These are phyloP conservation scores for Nicotiana rustica DNA, from an alignment of 305 asterid species.

Conservation along the genomic window DNA sequence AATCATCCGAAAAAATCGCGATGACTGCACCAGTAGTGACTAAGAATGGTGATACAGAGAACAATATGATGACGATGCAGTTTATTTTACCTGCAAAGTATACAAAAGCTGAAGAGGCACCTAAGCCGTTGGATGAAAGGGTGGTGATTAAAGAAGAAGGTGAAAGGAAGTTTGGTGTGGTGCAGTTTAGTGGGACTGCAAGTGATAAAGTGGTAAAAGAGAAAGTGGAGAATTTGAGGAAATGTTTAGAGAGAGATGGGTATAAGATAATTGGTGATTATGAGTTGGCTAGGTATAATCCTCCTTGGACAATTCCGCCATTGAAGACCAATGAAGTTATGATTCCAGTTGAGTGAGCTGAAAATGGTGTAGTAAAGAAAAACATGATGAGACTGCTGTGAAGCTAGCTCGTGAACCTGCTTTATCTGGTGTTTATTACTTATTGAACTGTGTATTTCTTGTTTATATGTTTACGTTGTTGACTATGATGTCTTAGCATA, in stretches of 20 bases:
- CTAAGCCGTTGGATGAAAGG: constrained; percentile 81
- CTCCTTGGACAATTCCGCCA: constrained; percentile 91
- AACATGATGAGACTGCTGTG: too few relatives aligned
- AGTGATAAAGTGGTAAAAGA: constrained; percentile 66
- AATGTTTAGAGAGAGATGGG: constrained; percentile 80
- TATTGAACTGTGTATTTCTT: not conserved
- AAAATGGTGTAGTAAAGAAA: not conserved
- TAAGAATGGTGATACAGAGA: constrained; percentile 45
- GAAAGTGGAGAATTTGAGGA: constrained; percentile 64
- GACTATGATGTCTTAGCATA: not conserved
- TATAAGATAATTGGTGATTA: constrained; percentile 63
- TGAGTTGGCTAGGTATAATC: constrained; percentile 88
- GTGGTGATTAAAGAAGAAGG: constrained; percentile 79
- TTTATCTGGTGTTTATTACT: not conserved
- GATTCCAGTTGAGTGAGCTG: constrained; percentile 62
- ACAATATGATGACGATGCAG: constrained; percentile 65
- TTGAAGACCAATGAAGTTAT: constrained; percentile 77
- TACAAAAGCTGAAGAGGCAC: constrained; percentile 67
- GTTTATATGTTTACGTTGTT: not conserved
- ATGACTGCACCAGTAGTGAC: constrained; percentile 89
- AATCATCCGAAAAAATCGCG: constrained; percentile 60
- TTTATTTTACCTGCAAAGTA: constrained; percentile 80
- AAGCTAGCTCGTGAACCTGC: not conserved
- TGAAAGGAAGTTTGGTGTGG: constrained; percentile 82
- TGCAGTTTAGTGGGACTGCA: constrained; percentile 75